A percentile compares a stretch with the other conserved stretches of the same genome.
Evolutionary conservation across 371 early-diverging fungal genomes (phyloP).

Genomic region (Lichtheimia ornata): DNA sequence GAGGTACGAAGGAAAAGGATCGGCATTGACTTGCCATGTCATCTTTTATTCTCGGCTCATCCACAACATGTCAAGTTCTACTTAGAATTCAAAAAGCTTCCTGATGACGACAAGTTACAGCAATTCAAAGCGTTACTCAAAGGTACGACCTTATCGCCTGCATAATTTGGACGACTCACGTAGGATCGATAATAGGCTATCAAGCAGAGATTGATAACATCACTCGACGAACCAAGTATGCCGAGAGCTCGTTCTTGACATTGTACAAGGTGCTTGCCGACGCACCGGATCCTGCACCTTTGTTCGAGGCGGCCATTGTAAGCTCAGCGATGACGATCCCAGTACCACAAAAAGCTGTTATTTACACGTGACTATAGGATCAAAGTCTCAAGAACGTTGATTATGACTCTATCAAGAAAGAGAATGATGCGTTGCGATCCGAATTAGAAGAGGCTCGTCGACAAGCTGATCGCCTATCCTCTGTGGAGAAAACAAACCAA

Average conservation of each 20-base stretch:
- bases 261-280: slow-evolving; percentile 81
- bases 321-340: background rate
- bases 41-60: slow-evolving; percentile 4
- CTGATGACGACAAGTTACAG: slow-evolving; percentile 76
- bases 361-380: slow-evolving; percentile 42
- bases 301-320: slow-evolving; percentile 59
- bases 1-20: slow-evolving; percentile 54
- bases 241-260: slow-evolving; percentile 82
- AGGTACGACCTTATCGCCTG: slow-evolving; percentile 30
- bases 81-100: slow-evolving; percentile 75
- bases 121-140: slow-evolving; percentile 76
- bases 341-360: background rate
- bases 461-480: slow-evolving; percentile 34
- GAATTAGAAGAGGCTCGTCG: slow-evolving; percentile 52
- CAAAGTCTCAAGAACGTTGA: slow-evolving; percentile 60
- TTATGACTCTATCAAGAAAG: slow-evolving; percentile 44
- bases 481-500: slow-evolving; percentile 50
- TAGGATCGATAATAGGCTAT: slow-evolving; percentile 55
- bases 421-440: slow-evolving; percentile 58
- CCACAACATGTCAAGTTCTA: slow-evolving; percentile 11
- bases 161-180: background rate
- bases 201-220: slow-evolving; percentile 90
- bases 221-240: slow-evolving; percentile 80
- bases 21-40: background rate
- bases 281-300: slow-evolving; percentile 84